Evolutionary conservation across 805 yeast species (phyloP).

Genomic region (Ogataea sp.): DNA sequence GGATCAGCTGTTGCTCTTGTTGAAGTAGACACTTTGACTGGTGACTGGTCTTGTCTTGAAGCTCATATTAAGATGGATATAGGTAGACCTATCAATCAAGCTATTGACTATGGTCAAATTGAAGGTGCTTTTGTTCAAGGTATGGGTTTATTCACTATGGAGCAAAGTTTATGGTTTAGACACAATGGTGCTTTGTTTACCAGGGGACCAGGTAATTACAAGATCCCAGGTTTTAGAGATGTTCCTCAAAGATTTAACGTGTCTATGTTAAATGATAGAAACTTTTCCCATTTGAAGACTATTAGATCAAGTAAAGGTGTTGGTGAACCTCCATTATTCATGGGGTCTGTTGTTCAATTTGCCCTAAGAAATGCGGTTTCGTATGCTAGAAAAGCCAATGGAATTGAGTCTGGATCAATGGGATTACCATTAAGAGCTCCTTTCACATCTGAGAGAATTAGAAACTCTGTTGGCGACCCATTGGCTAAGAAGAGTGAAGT

Average conservation of each 20-base stretch:
- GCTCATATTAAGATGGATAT: slow-evolving; percentile 40
- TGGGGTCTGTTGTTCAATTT: slow-evolving; percentile 34
- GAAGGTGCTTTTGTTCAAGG: slow-evolving; percentile 45
- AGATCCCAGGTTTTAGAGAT: slow-evolving; percentile 42
- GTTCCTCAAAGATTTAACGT: slow-evolving; percentile 38
- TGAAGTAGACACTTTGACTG: slow-evolving; percentile 39
- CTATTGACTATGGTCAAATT: slow-evolving; percentile 42
- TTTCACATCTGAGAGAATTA: slow-evolving; percentile 35
- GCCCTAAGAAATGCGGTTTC: slow-evolving; percentile 36
- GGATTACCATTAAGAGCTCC: slow-evolving; percentile 29
- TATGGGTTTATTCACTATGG: slow-evolving; percentile 40
- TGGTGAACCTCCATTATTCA: slow-evolving; percentile 43
- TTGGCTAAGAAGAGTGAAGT: slow-evolving; percentile 23
- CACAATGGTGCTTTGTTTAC: slow-evolving; percentile 34
- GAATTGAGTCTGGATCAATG: slow-evolving; percentile 12
- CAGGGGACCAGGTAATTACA: slow-evolving; percentile 41
- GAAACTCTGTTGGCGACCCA: slow-evolving; percentile 31
- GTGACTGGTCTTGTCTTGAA: slow-evolving; percentile 36
- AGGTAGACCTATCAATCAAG: slow-evolving; percentile 39
- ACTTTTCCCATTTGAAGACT: slow-evolving; percentile 34
- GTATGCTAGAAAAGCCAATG: slow-evolving; percentile 26
- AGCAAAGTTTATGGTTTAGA: slow-evolving; percentile 37
- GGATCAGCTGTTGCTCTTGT: slow-evolving; percentile 35
- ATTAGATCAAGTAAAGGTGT: slow-evolving; percentile 38
- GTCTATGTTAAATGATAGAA: slow-evolving; percentile 30